phyloP scores from a whole-genome alignment of 2,329 filamentous ascomycete genomes.

The Clarireedia paspali region DNA sequence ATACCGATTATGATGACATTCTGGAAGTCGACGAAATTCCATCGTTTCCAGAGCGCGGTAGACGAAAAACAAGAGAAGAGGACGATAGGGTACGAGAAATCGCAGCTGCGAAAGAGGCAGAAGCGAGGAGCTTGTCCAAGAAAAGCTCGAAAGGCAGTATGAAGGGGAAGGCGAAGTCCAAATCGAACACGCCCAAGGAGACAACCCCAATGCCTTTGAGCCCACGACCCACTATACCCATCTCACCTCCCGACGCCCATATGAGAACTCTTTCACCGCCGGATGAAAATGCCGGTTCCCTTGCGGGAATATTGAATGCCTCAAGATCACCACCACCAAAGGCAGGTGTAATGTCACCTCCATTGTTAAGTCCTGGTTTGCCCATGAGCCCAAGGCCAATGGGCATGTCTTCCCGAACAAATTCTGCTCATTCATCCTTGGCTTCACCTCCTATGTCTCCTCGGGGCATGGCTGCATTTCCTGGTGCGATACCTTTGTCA shows the following conservation, averaged over 20 bases:
- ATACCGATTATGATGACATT: slow-evolving; percentile 78
- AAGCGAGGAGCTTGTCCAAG: slow-evolving; percentile 65
- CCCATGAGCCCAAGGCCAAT: slow-evolving; percentile 52
- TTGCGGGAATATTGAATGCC: slow-evolving; percentile 44
- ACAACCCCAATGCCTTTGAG: slow-evolving; percentile 32
- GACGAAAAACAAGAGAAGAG: slow-evolving; percentile 78
- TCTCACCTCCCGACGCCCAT: slow-evolving; percentile 27
- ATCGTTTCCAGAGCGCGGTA: slow-evolving; percentile 52
- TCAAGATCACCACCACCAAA: slow-evolving; percentile 3
- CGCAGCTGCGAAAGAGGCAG: slow-evolving; percentile 57
- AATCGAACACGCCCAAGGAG: slow-evolving; percentile 35
- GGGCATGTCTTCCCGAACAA: slow-evolving; percentile 49
- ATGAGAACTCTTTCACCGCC: slow-evolving; percentile 28
- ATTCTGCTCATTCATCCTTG: slow-evolving; percentile 34
- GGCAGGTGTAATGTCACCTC: slow-evolving; percentile 30
- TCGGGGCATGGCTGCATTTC: slow-evolving; percentile 37
- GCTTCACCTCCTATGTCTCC: slow-evolving; percentile 65
- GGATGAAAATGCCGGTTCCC: slow-evolving; percentile 37
- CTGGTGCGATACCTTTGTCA: slow-evolving; percentile 51
- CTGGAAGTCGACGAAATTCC: slow-evolving; percentile 60
- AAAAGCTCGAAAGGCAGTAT: slow-evolving; percentile 52
- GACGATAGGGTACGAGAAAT: slow-evolving; percentile 74
- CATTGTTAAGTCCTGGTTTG: slow-evolving; percentile 51
- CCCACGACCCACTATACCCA: slow-evolving; percentile 30
- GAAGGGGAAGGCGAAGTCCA: slow-evolving; percentile 32